These are phyloP conservation scores for Starmerella scarabaei DNA, from an alignment of 805 yeast genomes.

Conservation along the genomic window DNA sequence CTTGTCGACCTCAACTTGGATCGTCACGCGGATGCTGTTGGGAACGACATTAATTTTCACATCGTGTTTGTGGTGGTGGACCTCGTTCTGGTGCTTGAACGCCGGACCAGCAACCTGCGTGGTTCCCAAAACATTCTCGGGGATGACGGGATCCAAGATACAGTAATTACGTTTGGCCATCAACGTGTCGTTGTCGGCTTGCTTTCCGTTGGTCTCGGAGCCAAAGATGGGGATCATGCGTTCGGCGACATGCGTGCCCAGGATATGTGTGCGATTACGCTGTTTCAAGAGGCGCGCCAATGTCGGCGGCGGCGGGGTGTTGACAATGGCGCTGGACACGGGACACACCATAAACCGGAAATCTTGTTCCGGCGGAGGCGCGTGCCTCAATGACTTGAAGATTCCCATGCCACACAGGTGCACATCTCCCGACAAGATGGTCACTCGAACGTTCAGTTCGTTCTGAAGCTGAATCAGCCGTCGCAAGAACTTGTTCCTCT, in stretches of 20 bases:
- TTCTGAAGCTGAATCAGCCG: conserved; percentile 56
- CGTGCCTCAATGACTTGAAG: conserved; percentile 40
- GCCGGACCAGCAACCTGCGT: conserved; percentile 15
- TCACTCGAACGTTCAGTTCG: conserved; percentile 51
- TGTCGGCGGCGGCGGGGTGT: conserved; percentile 83
- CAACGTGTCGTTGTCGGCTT: conserved; percentile 38
- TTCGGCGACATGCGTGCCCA: conserved; percentile 54
- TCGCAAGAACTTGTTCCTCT: conserved; percentile 58
- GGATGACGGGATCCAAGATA: conserved; percentile 27
- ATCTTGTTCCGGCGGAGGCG: conserved; percentile 51
- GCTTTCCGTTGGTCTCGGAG: conserved; percentile 43
- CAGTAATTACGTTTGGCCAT: conserved; percentile 47
- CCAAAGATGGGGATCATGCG: conserved; percentile 65
- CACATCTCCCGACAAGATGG: conserved; percentile 86
- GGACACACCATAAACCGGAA: conserved; percentile 69
- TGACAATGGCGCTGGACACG: conserved; percentile 79
- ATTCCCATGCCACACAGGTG: conserved; percentile 79
- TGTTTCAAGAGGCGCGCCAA: conserved; percentile 64
- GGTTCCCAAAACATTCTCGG: conserved; percentile 1
- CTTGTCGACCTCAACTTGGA: conserved; percentile 60
- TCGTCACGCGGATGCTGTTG: conserved; percentile 50
- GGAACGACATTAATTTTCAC: conserved; percentile 9
- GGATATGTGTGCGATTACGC: conserved; percentile 56
- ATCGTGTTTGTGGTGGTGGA: conserved; percentile 6
- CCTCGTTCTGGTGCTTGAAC: conserved; percentile 7